A percentile compares a stretch with the other conserved stretches of the same genome.
Conservation (phyloP, 2,329 filamentous ascomycete species). For the Aspergillus ochraceoroseus region DNA sequence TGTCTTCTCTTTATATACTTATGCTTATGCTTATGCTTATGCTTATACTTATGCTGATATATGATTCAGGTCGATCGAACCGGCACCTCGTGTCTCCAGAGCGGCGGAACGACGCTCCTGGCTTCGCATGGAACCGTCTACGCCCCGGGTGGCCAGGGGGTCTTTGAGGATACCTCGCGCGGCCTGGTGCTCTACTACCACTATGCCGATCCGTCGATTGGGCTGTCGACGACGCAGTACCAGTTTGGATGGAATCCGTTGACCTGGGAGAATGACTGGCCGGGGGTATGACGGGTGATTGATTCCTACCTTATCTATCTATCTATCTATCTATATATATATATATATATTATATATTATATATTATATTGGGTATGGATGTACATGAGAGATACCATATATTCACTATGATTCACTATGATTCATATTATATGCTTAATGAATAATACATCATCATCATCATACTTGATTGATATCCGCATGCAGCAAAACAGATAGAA, state of each 20-base stretch:
- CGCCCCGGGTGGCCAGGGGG: conserved; percentile 59
- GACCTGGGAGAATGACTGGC: conserved; percentile 45
- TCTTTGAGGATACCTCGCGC: conserved; percentile 31
- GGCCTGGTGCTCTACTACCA: conserved; percentile 61
- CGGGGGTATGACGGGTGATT: conserved; percentile 33
- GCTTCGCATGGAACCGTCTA: conserved; percentile 58
- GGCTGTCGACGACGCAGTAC: conserved; percentile 45
- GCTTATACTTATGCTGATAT: conserved; percentile 6
- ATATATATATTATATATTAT: too few relatives aligned
- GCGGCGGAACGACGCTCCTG: conserved; percentile 59
- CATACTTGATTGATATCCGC: too few relatives aligned
- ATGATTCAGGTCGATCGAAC: conserved; percentile 46
- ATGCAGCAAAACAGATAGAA: too few relatives aligned
- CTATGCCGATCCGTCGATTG: conserved; percentile 52
- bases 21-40: neutral
- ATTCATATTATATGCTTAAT: too few relatives aligned
- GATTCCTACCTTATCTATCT: neutral
- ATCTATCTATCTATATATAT: too few relatives aligned
- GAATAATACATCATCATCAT: too few relatives aligned
- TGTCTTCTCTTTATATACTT: neutral
- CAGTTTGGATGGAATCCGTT: conserved; percentile 49
- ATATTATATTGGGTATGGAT: too few relatives aligned
- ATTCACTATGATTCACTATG: too few relatives aligned
- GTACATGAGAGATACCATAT: too few relatives aligned
- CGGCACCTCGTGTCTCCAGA: conserved; percentile 51